Percentiles rank a stretch among this genome's conserved stretches.
Conservation (phyloP, 495 filamentous ascomycete genomes). For the Penicillium goetzii region DNA sequence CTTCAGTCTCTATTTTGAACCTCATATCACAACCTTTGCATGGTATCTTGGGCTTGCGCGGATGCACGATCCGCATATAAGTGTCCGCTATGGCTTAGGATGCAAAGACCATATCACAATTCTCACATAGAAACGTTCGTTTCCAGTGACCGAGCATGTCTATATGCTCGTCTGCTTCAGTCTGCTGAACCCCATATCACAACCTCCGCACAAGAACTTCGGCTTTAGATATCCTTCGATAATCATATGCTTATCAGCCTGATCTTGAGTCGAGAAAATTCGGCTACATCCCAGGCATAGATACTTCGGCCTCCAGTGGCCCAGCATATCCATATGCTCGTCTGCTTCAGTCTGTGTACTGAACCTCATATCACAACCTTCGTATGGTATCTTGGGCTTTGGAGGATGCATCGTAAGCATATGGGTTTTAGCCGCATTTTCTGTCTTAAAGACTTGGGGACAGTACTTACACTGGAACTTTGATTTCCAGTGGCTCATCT, state of each 20-base stretch:
- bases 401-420: no score
- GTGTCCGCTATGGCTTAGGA: background rate
- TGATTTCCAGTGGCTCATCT: no score
- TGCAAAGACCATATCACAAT: background rate
- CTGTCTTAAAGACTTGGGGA: no score
- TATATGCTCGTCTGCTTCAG: background rate
- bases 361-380: no score
- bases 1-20: no score
- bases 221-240: background rate
- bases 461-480: no score
- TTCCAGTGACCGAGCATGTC: background rate
- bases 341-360: no score
- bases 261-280: background rate
- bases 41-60: background rate
- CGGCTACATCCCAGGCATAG: background rate
- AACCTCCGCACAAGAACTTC: background rate
- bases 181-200: no score
- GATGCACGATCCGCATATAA: background rate
- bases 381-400: no score
- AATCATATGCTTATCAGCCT: background rate
- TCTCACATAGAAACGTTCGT: background rate
- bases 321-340: background rate
- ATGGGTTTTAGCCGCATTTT: no score
- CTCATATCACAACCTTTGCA: no score
- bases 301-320: background rate